Conservation (phyloP, 768 basidiomycete species). For the Austroboletus festivus region DNA sequence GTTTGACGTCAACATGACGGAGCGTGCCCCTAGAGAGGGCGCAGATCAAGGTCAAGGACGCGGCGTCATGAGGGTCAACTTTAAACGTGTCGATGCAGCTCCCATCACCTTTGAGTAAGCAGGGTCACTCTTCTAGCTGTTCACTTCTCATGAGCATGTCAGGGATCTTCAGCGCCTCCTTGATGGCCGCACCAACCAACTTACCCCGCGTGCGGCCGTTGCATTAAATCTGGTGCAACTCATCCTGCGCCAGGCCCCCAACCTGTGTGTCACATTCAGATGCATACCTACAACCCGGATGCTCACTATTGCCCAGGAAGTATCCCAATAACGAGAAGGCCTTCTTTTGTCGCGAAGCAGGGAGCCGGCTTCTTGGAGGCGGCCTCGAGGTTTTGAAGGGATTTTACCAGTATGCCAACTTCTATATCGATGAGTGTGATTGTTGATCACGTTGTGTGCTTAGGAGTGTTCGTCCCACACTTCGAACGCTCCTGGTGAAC, state of each 20-base stretch:
- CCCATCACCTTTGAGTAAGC: slow-evolving; percentile 37
- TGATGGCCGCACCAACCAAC: slow-evolving; percentile 20
- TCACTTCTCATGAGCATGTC: background rate
- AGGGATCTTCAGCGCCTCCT: slow-evolving; percentile 28
- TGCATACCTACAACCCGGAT: no score
- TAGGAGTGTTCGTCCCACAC: slow-evolving; percentile 47
- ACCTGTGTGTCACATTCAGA: slow-evolving; percentile 34
- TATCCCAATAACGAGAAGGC: slow-evolving; percentile 46
- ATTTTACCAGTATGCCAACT: slow-evolving; percentile 42
- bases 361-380: slow-evolving; percentile 24
- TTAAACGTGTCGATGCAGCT: slow-evolving; percentile 40
- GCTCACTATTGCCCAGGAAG: slow-evolving; percentile 27
- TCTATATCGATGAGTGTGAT: background rate
- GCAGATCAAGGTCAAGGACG: slow-evolving; percentile 11
- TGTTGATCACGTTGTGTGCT: background rate
- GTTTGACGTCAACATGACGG: slow-evolving; percentile 37
- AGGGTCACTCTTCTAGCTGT: background rate
- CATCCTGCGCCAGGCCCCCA: slow-evolving; percentile 45
- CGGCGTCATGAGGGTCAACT: slow-evolving; percentile 30
- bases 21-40: slow-evolving; percentile 17
- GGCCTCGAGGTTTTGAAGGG: slow-evolving; percentile 47
- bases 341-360: slow-evolving; percentile 39
- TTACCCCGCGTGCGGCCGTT: slow-evolving; percentile 29
- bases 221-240: slow-evolving; percentile 49
- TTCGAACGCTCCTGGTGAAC: slow-evolving; percentile 40